Percentiles rank a stretch among this genome's conserved stretches.
These are phyloP conservation scores for Boletus patriciae DNA, from an alignment of 768 basidiomycete species.

Conservation along the genomic window DNA sequence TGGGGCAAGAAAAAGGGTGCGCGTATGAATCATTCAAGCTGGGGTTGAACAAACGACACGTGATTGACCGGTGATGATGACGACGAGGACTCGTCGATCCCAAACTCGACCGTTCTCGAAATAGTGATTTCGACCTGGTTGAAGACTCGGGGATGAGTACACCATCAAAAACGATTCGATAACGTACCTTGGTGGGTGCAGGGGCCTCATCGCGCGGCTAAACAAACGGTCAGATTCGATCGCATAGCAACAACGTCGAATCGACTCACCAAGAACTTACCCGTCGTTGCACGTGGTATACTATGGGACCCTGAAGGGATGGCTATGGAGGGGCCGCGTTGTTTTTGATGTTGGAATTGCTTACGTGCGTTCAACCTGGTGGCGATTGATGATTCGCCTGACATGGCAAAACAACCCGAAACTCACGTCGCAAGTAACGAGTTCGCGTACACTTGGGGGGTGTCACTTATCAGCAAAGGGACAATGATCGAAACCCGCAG, in stretches of 20 bases:
- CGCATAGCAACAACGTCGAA: not conserved
- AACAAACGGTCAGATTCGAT: not conserved
- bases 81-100: conserved; percentile 12
- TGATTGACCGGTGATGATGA: not conserved
- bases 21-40: not conserved
- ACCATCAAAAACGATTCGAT: not conserved
- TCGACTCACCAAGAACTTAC: conserved; percentile 13
- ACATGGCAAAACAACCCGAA: not conserved
- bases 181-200: conserved; percentile 21
- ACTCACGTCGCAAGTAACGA: conserved; percentile 47
- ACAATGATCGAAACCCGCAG: not conserved
- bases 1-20: too few relatives aligned
- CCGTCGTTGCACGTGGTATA: conserved; percentile 14
- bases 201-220: conserved; percentile 12
- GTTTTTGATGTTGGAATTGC: conserved; percentile 30
- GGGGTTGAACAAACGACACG: conserved; percentile 10
- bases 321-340: conserved; percentile 30
- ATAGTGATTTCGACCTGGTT: conserved; percentile 31
- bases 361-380: conserved; percentile 41
- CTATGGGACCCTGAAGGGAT: conserved; percentile 27
- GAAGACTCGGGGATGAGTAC: not conserved
- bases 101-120: conserved; percentile 33
- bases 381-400: not conserved
- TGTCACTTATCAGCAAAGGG: not conserved
- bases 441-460: conserved; percentile 47